A percentile compares a stretch with the other conserved stretches of the same genome.
These are phyloP conservation scores for Fraxinus excelsior DNA, from an alignment of 257 asterid species.

Conservation along the genomic window DNA sequence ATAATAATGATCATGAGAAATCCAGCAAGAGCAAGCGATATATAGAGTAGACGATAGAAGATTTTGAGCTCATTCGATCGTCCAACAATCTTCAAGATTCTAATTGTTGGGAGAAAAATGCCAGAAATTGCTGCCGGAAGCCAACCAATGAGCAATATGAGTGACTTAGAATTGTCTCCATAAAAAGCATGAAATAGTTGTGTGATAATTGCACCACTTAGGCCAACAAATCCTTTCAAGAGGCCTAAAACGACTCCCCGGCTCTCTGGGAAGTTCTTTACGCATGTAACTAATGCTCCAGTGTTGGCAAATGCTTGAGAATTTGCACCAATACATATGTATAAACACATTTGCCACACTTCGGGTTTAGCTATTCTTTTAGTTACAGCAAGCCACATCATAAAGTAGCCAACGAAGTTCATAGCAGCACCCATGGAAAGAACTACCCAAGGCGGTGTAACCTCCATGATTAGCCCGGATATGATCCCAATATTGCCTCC, in stretches of 20 bases:
- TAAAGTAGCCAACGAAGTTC: conserved; percentile 64
- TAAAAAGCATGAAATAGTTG: conserved; percentile 31
- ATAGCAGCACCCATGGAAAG: conserved; percentile 53
- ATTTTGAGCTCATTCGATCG: conserved; percentile 31
- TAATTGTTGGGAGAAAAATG: conserved; percentile 22
- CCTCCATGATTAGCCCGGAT: conserved; percentile 56
- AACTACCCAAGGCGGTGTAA: conserved; percentile 64
- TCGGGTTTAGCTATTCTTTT: conserved; percentile 33
- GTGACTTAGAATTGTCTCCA: conserved; percentile 24
- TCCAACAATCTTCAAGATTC: conserved; percentile 30
- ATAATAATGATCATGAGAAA: conserved; percentile 43
- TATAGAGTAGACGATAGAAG: conserved; percentile 44
- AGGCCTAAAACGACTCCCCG: conserved; percentile 32
- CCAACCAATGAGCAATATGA: conserved; percentile 33
- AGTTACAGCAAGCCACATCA: conserved; percentile 61
- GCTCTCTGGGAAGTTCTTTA: conserved; percentile 37
- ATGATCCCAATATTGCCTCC: conserved; percentile 61
- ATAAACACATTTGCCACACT: conserved; percentile 61
- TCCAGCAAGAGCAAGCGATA: conserved; percentile 47
- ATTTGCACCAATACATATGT: conserved; percentile 57
- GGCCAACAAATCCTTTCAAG: conserved; percentile 34
- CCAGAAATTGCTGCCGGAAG: conserved; percentile 32
- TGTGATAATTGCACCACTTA: conserved; percentile 38
- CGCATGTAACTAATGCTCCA: conserved; percentile 35
- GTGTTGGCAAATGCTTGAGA: conserved; percentile 64